These are phyloP conservation scores for maize (Zea mays) DNA, from an alignment of 176 grass and related monocot genomes.

Conservation along the genomic window DNA sequence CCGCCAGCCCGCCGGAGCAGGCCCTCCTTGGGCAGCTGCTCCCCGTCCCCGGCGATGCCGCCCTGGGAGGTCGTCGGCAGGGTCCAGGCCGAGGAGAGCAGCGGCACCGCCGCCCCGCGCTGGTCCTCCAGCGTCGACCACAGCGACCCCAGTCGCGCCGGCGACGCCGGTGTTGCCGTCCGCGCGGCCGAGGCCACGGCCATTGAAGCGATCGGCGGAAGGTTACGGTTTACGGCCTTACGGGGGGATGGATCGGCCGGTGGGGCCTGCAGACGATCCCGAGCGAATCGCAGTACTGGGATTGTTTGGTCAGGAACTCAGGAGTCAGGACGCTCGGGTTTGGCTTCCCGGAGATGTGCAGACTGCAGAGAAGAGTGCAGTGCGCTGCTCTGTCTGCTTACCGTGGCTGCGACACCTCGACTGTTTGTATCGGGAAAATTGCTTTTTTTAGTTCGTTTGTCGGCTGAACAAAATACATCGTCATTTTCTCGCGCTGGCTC, in stretches of 20 bases:
- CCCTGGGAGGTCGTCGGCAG: constrained; percentile 13
- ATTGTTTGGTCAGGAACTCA: background rate
- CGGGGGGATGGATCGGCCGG: background rate
- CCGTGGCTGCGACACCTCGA: too few relatives aligned
- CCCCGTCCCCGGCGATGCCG: background rate
- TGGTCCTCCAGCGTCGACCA: constrained; percentile 61
- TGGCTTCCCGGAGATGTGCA: background rate
- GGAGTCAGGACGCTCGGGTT: background rate
- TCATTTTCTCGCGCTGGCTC: too few relatives aligned
- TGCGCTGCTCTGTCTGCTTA: background rate
- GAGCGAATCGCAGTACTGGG: background rate
- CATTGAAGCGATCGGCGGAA: background rate
- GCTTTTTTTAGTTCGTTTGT: too few relatives aligned
- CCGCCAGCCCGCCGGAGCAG: constrained; percentile 20
- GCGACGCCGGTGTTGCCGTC: background rate
- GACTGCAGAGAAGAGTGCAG: background rate
- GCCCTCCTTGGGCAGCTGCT: constrained; percentile 8
- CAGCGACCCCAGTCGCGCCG: constrained; percentile 39
- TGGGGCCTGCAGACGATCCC: background rate
- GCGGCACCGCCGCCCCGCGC: constrained; percentile 31
- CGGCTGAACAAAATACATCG: too few relatives aligned
- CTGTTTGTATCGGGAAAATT: too few relatives aligned
- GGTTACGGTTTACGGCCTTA: background rate
- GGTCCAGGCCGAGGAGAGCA: constrained; percentile 43
- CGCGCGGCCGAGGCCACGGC: background rate